Evolutionary conservation across 2,329 filamentous ascomycete genomes (phyloP).

Genomic region (Colletotrichum ledebouriae): DNA sequence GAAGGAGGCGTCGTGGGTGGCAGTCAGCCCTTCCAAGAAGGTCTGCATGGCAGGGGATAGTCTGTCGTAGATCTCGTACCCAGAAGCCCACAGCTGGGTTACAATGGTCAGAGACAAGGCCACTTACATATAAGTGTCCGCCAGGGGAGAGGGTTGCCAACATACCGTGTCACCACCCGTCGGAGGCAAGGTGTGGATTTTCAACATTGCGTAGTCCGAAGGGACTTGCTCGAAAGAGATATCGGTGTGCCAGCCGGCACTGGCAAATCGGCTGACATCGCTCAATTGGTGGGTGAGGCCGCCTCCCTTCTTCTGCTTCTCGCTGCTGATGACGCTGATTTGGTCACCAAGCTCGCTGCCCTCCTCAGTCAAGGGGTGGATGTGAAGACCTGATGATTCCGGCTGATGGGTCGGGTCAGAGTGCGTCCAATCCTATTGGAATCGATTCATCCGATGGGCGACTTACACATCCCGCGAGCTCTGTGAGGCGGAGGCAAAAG

Average conservation of each 20-base stretch:
- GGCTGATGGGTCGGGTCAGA: slow-evolving; percentile 50
- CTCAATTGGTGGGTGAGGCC: slow-evolving; percentile 64
- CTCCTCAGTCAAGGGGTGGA: slow-evolving; percentile 67
- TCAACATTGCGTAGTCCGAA: slow-evolving; percentile 62
- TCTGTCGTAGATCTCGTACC: slow-evolving; percentile 67
- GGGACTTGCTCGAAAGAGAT: slow-evolving; percentile 61
- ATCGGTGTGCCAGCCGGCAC: slow-evolving; percentile 50
- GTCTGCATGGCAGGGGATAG: slow-evolving; percentile 62
- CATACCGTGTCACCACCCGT: slow-evolving; percentile 58
- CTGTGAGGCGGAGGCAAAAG: slow-evolving; percentile 53
- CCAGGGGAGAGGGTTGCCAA: slow-evolving; percentile 5
- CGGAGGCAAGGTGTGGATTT: slow-evolving; percentile 57
- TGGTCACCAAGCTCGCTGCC: slow-evolving; percentile 66
- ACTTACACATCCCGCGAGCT: slow-evolving; percentile 48
- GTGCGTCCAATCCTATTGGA: background rate
- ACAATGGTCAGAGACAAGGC: slow-evolving; percentile 13
- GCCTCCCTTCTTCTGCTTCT: slow-evolving; percentile 67
- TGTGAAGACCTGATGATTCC: slow-evolving; percentile 63
- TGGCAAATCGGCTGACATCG: slow-evolving; percentile 63
- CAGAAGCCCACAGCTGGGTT: slow-evolving; percentile 63
- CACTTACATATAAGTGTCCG: slow-evolving; percentile 10
- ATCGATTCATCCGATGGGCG: background rate
- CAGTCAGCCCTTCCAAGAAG: slow-evolving; percentile 63
- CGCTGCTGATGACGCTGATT: slow-evolving; percentile 68
- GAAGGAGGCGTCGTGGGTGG: slow-evolving; percentile 62